Evolutionary conservation across 805 yeast genomes (phyloP), one percentile per base, ranked within the genome.

Genomic region (Metschnikowia noctiluminum): DNA sequence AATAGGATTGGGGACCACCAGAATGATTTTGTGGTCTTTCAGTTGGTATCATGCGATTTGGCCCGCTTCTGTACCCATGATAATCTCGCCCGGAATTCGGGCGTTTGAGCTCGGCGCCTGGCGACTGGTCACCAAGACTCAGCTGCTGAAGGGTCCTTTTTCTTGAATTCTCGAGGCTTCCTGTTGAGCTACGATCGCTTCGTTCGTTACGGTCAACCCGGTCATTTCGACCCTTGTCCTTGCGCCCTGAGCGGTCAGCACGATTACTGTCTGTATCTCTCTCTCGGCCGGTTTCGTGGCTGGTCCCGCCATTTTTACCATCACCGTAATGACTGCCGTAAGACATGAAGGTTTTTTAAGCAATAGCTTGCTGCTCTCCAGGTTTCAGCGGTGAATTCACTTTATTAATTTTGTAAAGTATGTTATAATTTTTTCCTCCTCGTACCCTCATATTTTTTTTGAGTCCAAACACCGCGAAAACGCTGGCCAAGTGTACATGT

Each of bases 251-350:
- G 12, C 40, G 38, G 10, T 26, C 44, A 8, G 44, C 26, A 35
- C 45, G 34, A 37, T 36, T 8, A 38, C 32, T 41, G 37, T 45
- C 51, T 45, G 50, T 39, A 43, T 45, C 49, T 38, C 52, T 46
- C 39, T 46, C 51, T 28, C 46, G 41, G 11, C 48, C 44, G 28
- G 45, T 43, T 12, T 45, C 51, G 39, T 37, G 43, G 28, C 15
- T 40, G 41, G 50, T 15, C 38, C 48, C n/a, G 46, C 45, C 46
- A 30, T 28, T 35, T 13, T 39, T 27, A 16, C 45, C 45, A 41
- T 45, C 53, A 36, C 47, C 45, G 43, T 46, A 35, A 46, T 43
- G 50, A 39, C 50, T 39, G 40, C 51, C 48, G 49, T 49, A 47
- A 15, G 55, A 49, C 55, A 52, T 52, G 2, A 21, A 21, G 4